These are phyloP conservation scores for Linum lewisii DNA, from an alignment of 345 rosid genomes.

Conservation along the genomic window DNA sequence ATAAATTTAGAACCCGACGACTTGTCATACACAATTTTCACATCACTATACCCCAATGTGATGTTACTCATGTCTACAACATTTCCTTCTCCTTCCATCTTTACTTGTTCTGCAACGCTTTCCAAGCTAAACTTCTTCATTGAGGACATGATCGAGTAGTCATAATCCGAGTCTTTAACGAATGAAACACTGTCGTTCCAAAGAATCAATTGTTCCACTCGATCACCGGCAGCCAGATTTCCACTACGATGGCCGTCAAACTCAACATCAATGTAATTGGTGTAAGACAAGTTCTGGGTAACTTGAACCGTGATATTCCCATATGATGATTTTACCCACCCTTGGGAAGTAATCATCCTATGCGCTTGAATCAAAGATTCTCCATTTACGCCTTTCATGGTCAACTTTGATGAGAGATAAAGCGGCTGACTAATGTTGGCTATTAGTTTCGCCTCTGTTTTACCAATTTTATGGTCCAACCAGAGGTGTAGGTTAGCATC, in stretches of 20 bases:
- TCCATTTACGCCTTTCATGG: slow-evolving; percentile 47
- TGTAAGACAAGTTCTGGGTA: slow-evolving; percentile 41
- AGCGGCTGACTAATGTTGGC: slow-evolving; percentile 15
- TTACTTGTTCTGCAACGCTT: slow-evolving; percentile 20
- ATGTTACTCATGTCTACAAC: slow-evolving; percentile 26
- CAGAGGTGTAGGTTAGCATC: slow-evolving; percentile 92
- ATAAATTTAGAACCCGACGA: not conserved
- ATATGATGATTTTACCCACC: slow-evolving; percentile 59
- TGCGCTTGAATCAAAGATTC: slow-evolving; percentile 35
- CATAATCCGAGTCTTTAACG: slow-evolving; percentile 9
- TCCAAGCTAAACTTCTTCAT: slow-evolving; percentile 38
- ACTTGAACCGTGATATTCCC: slow-evolving; percentile 46
- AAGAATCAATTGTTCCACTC: slow-evolving; percentile 46
- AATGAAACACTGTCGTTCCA: slow-evolving; percentile 40
- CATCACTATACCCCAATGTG: slow-evolving; percentile 49
- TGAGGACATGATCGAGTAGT: slow-evolving; percentile 31
- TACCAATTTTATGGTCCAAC: slow-evolving; percentile 39
- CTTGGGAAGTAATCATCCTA: slow-evolving; percentile 42
- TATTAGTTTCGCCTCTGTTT: slow-evolving; percentile 51
- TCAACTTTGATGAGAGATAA: slow-evolving; percentile 1
- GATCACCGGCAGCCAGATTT: slow-evolving; percentile 32
- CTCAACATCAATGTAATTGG: slow-evolving; percentile 45
- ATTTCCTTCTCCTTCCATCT: slow-evolving; percentile 32
- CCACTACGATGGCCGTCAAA: slow-evolving; percentile 12
- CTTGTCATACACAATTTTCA: slow-evolving; percentile 21